These are phyloP conservation scores for Neopestalotiopsis clavispora DNA, from an alignment of 2,329 filamentous ascomycete genomes.

Conservation along the genomic window DNA sequence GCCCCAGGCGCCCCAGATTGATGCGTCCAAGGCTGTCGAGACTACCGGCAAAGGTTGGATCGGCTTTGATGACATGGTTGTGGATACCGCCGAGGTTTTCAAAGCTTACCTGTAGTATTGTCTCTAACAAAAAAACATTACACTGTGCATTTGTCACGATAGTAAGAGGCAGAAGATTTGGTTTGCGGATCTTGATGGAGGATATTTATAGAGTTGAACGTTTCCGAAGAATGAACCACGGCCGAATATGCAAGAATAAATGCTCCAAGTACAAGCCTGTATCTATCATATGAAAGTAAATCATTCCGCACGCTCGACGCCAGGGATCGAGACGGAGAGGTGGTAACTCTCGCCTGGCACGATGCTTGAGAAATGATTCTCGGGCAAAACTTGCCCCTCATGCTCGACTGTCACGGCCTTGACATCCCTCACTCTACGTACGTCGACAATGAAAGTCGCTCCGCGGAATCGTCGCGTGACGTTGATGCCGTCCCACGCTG, in stretches of 20 bases:
- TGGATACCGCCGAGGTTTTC: constrained; percentile 24
- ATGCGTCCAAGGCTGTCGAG: constrained; percentile 20
- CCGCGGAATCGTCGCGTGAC: constrained; percentile 55
- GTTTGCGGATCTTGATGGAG: too few species aligned
- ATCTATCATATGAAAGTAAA: not conserved
- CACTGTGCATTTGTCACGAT: not conserved
- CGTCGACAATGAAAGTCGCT: constrained; percentile 52
- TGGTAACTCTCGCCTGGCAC: constrained; percentile 48
- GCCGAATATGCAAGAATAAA: too few species aligned
- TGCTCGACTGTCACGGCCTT: constrained; percentile 44
- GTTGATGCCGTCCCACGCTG: constrained; percentile 51
- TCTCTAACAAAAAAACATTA: too few species aligned
- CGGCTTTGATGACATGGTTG: constrained; percentile 22
- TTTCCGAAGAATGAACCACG: too few species aligned
- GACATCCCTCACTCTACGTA: constrained; percentile 45
- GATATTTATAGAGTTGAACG: too few species aligned
- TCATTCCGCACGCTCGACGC: not conserved
- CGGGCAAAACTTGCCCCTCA: constrained; percentile 43
- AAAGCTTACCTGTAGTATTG: constrained; percentile 20
- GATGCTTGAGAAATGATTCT: constrained; percentile 46
- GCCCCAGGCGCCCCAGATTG: constrained; percentile 9
- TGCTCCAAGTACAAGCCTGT: too few species aligned
- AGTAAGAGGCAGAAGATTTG: not conserved
- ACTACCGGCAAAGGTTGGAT: constrained; percentile 24
- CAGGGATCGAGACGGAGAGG: constrained; percentile 43